A percentile compares a stretch with the other conserved stretches of the same genome.
phyloP scores from a whole-genome alignment of 768 basidiomycete genomes.

The Astraeus odoratus region DNA sequence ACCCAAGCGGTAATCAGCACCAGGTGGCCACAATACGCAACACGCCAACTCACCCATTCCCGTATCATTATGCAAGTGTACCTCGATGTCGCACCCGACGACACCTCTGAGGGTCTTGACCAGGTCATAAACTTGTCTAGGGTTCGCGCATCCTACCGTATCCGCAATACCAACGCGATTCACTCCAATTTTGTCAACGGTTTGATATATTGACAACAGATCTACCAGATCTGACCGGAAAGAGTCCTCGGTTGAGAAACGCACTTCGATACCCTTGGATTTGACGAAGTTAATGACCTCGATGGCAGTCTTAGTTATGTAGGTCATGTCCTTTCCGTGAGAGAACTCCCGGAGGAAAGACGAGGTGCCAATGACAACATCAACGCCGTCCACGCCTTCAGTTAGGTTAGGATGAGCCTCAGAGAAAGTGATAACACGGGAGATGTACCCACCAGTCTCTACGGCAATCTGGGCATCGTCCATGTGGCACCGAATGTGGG shows the following conservation, averaged over 20 bases:
- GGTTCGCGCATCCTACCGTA: constrained; percentile 98
- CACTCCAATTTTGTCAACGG: constrained; percentile 98
- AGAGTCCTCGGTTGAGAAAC: constrained; percentile 98
- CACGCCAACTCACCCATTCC: constrained; percentile 65
- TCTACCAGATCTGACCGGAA: constrained; percentile 99
- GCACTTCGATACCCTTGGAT: constrained; percentile 98
- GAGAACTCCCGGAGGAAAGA: constrained; percentile 99
- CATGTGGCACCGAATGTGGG: constrained; percentile 99
- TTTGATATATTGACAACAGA: constrained; percentile 96
- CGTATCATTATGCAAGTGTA: constrained; percentile 98
- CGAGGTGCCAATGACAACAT: constrained; percentile 98
- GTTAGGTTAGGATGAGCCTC: background rate
- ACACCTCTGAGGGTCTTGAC: constrained; percentile 94
- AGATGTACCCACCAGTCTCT: constrained; percentile 69
- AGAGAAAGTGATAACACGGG: background rate
- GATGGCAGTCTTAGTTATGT: constrained; percentile 98
- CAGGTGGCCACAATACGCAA: constrained; percentile 1
- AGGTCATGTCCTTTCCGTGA: constrained; percentile 99
- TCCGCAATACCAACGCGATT: constrained; percentile 99
- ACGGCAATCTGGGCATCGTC: constrained; percentile 98
- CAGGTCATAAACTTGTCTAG: constrained; percentile 96
- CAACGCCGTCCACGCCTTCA: constrained; percentile 94
- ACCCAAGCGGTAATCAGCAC: background rate
- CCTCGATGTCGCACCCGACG: constrained; percentile 95
- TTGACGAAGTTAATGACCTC: constrained; percentile 99